Base-by-base conservation (phyloP, 192 early-diverging fungal genomes). In the Entophlyctis helioformis region DNA sequence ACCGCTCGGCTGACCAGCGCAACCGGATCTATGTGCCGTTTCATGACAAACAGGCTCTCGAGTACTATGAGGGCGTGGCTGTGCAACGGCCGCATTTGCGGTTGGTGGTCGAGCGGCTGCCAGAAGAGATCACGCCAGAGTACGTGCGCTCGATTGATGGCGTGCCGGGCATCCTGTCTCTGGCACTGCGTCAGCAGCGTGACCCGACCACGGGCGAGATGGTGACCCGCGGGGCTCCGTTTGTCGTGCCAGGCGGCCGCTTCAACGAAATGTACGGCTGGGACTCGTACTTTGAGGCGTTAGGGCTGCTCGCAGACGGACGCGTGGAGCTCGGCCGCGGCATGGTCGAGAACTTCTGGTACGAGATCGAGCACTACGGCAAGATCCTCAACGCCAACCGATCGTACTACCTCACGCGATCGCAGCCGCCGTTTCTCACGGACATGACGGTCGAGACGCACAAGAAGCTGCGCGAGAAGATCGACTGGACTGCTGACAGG, bases 211-310 rank as follows among this genome's bases (percentile, higher is more conserved):
- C 41, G n/a, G 42, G 45, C 11, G 39, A 60, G 22, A 37, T 48
- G 9, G 53, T 51, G 34, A 57, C 63, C 26, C 49, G 63, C 19
- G 67, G 71, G 1, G 79, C 91, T 18, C 89, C 90, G 0, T 99
- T 99, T 57, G 87, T 95, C 13, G 94, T 99, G 0, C 96, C 93
- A 0, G 96, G 96, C 12, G 96, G 96, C 15, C 78, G 96, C 9
- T 99, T 97, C 70, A 99, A 97, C 59, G 96, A 99, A 64, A 94
- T 92, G 83, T 99, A 99, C 61, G 93, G 91, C 0, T 99, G 96
- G 96, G 96, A 98, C 60, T 53, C 46, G 18, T 94, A 94, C 60
- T 96, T 96, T 70, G 90, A 92, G 56, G 71, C 85, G 0, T 63
- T 96, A 2, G 96, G 91, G 6, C 60, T 98, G 28, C 53, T 92